Base-by-base conservation (phyloP, 2,329 filamentous ascomycete species). In the Dactylellina parvicollis region DNA sequence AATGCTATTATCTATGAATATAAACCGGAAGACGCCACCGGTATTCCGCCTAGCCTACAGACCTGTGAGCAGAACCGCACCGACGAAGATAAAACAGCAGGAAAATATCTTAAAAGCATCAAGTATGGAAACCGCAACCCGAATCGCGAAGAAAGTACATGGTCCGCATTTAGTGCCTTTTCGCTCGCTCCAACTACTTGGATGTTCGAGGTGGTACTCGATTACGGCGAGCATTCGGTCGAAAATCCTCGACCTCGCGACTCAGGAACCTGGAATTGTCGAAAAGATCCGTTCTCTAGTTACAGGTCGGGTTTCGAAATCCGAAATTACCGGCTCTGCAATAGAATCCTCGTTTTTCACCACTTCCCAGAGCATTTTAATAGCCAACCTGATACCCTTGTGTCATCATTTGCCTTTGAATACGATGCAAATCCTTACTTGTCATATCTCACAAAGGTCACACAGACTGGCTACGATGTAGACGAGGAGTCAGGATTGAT, bases 161-260 rank as follows among this genome's bases (percentile, higher is more conserved):
- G 61, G 60, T n/a, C 30, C 1, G 8, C 54, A 7, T 4, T 44
- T 44, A 32, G 26, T 59, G 36, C 54, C 8, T 42, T 24, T 26
- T 14, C 28, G 7, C 28, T 56, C 2, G 32, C 12, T 3, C 10
- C 20, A 12, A n/a, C 28, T 3, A 38, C 30, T 16, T 55, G 50
- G 50, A 4, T 55, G 32, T 55, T 55, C 50, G 69, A 79, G 32
- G 50, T 79, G 1, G 77, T 80, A 1, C 77, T 81, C 22, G 80
- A 81, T 72, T 81, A 81, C 44, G 80, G 80, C 8, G 79, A 81
- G n/a, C 80, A 81, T 55, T 26, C 9, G 16, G 20, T 32, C 8
- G 74, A 78, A 47, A 76, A 76, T 8, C 32, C 9, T 3, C 80
- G 14, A 1, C 34, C 36, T 2, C 28, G 7, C 1, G 54, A 57